Evolutionary conservation across 805 yeast genomes (phyloP), one percentile per base, ranked within the genome.

Genomic region (Lachancea fermentati): DNA sequence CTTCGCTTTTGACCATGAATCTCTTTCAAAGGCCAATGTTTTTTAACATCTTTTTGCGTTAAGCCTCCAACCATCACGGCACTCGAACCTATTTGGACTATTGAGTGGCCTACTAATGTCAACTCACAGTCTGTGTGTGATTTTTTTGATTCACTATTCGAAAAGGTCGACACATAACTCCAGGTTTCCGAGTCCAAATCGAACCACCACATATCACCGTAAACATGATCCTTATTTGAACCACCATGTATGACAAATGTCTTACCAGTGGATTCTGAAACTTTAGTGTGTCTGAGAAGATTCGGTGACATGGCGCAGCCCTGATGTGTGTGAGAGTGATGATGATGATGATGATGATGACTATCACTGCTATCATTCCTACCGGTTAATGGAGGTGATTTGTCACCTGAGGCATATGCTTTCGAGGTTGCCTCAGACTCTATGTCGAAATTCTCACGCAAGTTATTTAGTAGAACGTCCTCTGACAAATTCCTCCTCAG

Each of bases 161-260:
- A 15, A 17, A 32, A 50, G 3, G 50, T 47, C 8, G 34, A 47
- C 18, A 39, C 37, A 34, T 41, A 39, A 12, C 42, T 43, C 80
- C 80, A 75, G 2, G 52, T 51, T 42, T 70, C 75, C 1, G 60
- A 47, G 19, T 63, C 65, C 18, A 75, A 48, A 45, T 72, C 70
- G 45, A 71, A 75, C 60, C 67, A 63, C 79, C 79, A 75, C 49
- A 67, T 49, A 54, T 75, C 79, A 19, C 75, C 73, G 18, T 60
- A 51, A 8, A 73, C 65, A 13, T 62, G 54, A 7, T 39, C 33
- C 19, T 57, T 52, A 34, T 60, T 46, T 1, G 70, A 65, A 3
- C 72, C 72, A 17, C 72, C 72, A 42, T 68, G 71, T 1, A 63
- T 44, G 1, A 64, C 48, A 5, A 67, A 36, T 5, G 52, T 48